Base-by-base conservation (phyloP, 495 filamentous ascomycete species). In the Hyaloscypha bicolor region DNA sequence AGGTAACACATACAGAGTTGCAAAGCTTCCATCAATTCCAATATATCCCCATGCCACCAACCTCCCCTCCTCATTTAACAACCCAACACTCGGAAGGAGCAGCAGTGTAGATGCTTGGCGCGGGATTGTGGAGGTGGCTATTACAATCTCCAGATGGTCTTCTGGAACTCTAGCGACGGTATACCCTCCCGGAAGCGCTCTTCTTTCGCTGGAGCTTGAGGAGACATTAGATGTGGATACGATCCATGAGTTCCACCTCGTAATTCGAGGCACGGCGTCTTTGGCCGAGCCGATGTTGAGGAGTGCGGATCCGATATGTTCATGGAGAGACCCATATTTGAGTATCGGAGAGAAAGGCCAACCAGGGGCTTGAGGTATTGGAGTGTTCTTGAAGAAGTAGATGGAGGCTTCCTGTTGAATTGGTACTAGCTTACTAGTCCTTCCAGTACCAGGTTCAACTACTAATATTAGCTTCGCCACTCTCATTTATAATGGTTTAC, bases 1-100 rank as follows among this genome's bases (percentile, higher is more conserved):
- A 35, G 76, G 72, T 60, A 84, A 78, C 55, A 86, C 83, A 72
- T 85, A 81, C 63, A 87, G 60, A 9, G 81, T 82, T 8, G 79
- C 74, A 55, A 86, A 62, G 6, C 75, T 73, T 3, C 84, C 83
- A 72, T 86, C 83, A 4, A 77, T 32, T 6, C 78, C 78, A 6
- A 85, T 65, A 65, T 83, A 87, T 2, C 57, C 67, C 72, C 72
- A 74, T 22, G 70, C 72, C 12, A 72, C 68, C 31, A 74, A 55
- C 11, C 55, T 59, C 9, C 66, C 65, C 9, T 63, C 29, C n/a
- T 45, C 57, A 48, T 71, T 57, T n/a, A 74, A 12, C 6, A 74
- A 19, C 2, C 70, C 70, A 2, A 71, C 48, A 51, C 58, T 72
- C 11, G 72, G 67, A 0, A 62, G 65, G 0, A 35, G 56, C 3